Conservation (phyloP, 148 eudicot genomes). For the Chenopodium album region DNA sequence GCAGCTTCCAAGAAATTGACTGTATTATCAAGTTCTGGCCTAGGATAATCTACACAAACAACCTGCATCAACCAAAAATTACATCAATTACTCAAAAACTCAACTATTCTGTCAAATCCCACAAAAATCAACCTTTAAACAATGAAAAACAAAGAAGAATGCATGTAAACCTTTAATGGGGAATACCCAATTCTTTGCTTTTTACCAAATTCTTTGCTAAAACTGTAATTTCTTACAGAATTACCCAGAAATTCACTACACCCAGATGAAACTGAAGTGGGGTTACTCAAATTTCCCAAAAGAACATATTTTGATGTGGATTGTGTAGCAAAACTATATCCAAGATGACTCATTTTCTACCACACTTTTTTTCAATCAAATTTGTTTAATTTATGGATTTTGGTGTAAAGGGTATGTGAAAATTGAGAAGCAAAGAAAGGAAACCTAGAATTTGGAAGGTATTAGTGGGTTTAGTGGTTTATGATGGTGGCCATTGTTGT, state of each 20-base stretch:
- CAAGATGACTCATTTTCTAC: constrained; percentile 27
- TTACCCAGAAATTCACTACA: constrained; percentile 21
- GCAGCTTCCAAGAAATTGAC: constrained; percentile 85
- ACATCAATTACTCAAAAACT: neutral
- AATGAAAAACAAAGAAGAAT: neutral
- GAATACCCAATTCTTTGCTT: constrained; percentile 26
- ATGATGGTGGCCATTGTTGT: neutral
- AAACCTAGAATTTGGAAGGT: neutral
- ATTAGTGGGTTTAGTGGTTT: neutral
- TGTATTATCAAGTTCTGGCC: constrained; percentile 92
- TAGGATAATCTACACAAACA: constrained; percentile 89
- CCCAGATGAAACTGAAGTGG: constrained; percentile 21
- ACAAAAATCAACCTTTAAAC: neutral
- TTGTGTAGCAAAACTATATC: constrained; percentile 29
- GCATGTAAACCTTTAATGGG: constrained; percentile 28
- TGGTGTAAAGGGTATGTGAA: neutral
- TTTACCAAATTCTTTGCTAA: constrained; percentile 13
- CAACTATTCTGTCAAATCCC: neutral
- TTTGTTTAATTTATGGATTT: neutral
- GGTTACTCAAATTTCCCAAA: constrained; percentile 19
- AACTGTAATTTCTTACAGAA: constrained; percentile 23
- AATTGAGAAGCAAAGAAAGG: neutral
- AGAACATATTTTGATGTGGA: constrained; percentile 24
- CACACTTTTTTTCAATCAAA: neutral
- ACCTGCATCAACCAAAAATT: constrained; percentile 43